Percentiles rank a stretch among this genome's conserved stretches.
Evolutionary conservation across 108 stramenopile genomes (phyloP).

Genomic region (Schizochytrium sp.): DNA sequence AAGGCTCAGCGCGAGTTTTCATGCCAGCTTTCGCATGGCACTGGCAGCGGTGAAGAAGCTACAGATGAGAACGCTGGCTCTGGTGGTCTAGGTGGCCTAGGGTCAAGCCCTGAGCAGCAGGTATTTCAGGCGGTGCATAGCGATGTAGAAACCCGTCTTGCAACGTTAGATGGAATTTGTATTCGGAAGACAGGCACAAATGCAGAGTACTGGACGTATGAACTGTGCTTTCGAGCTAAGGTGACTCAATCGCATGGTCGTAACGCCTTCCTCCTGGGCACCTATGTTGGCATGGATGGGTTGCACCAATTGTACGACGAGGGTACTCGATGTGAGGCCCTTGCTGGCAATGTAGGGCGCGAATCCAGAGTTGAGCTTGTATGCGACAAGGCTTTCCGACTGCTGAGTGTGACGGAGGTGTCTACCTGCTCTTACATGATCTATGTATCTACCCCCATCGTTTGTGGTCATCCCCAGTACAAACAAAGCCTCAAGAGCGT

Average conservation of each 20-base stretch:
- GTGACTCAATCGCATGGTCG: slow-evolving; percentile 52
- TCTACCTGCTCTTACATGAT: slow-evolving; percentile 44
- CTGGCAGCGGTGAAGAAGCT: background rate
- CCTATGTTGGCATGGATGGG: slow-evolving; percentile 42
- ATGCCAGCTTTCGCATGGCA: slow-evolving; percentile 9
- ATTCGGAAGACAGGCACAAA: slow-evolving; percentile 4
- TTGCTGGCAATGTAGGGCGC: slow-evolving; percentile 35
- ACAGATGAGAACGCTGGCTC: background rate
- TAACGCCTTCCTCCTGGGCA: slow-evolving; percentile 25
- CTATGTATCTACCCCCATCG: slow-evolving; percentile 48
- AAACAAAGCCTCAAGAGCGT: background rate
- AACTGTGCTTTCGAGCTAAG: slow-evolving; percentile 26
- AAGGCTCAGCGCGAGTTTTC: background rate
- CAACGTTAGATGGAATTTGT: background rate
- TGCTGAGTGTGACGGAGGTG: slow-evolving; percentile 41
- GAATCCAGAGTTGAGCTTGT: slow-evolving; percentile 46
- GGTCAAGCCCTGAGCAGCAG: slow-evolving; percentile 42
- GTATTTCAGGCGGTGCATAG: slow-evolving; percentile 26
- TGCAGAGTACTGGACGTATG: slow-evolving; percentile 39
- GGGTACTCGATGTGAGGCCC: slow-evolving; percentile 42
- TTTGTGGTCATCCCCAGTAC: slow-evolving; percentile 44
- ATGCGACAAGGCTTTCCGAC: background rate
- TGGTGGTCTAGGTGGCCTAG: background rate
- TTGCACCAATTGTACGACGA: slow-evolving; percentile 47
- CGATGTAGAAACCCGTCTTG: slow-evolving; percentile 19